Base-by-base conservation (phyloP, 768 basidiomycete species). In the Tephrocybe sp. region DNA sequence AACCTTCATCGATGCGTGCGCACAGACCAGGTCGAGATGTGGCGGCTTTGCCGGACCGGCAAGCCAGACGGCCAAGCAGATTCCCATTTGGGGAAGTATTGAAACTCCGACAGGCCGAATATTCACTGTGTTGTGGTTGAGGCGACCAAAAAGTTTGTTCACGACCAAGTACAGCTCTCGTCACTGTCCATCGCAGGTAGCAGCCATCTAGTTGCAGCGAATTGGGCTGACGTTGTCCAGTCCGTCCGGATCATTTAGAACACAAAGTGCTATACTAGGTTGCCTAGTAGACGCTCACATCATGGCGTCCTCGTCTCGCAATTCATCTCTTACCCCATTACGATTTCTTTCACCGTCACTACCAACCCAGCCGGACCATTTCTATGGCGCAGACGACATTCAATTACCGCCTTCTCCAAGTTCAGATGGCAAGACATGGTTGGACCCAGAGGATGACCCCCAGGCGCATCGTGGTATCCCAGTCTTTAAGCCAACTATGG, bases 401-500 rank as follows among this genome's bases (percentile, higher is more conserved):
- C 80, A 58, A 64, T 69, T 58, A 0, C 79, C 80, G 2, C 81
- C 78, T 7, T 87, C 86, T 6, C 85, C 86, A 9, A 64, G 76
- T 52, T 84, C 83, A 2, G 78, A 82, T 53, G 80, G 79, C 23
- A 76, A 77, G 53, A 71, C 75, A 30, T 88, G 83, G 81, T 72
- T 91, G 27, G 79, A 83, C 56, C 91, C 91, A n/a, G 74, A 75
- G 23, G 88, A 91, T 60, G 91, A 92, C 72, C 88, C 83, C 21
- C 62, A 83, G 23, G 89, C 90, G 0, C 80, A 84, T 58, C 86
- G 89, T 42, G 97, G 95, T 30, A 95, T 98, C 39, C 97, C 95
- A 4, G 93, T 99, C 10, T 99, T 99, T 78, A 88, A 83, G 63
- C 97, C 97, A 8, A 83, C 88, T 1, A 87, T 94, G 82, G 85